These are phyloP conservation scores for Chalciporus sp. DNA, from an alignment of 1,284 basidiomycete genomes.

Conservation along the genomic window DNA sequence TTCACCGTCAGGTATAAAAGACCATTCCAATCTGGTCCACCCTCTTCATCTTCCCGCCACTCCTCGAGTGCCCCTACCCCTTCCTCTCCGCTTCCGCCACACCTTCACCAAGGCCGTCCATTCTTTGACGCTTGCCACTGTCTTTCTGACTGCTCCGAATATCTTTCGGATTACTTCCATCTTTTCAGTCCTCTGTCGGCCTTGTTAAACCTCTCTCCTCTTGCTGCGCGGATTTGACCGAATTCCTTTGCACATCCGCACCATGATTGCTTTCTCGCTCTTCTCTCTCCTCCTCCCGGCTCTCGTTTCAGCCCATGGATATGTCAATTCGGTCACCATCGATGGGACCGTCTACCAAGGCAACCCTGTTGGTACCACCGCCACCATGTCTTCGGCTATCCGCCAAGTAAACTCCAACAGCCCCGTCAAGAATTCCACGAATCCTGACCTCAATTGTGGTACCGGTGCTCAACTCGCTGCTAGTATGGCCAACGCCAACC, in stretches of 20 bases:
- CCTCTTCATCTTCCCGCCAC: background rate
- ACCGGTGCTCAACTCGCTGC: slow-evolving; percentile 38
- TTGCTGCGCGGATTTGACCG: slow-evolving; percentile 26
- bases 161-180: background rate
- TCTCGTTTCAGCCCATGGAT: slow-evolving; percentile 36
- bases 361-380: slow-evolving; percentile 27
- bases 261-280: slow-evolving; percentile 19
- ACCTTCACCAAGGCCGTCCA: background rate
- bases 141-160: background rate
- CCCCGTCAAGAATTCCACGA: slow-evolving; percentile 44
- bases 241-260: background rate
- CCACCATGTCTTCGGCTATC: slow-evolving; percentile 30
- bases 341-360: slow-evolving; percentile 38
- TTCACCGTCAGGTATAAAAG: background rate
- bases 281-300: slow-evolving; percentile 27
- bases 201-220: background rate
- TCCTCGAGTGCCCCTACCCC: background rate
- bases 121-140: background rate
- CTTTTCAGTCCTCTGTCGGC: slow-evolving; percentile 3
- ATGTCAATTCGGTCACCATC: slow-evolving; percentile 30
- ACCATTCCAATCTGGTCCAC: background rate
- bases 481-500: slow-evolving; percentile 39
- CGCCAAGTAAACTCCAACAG: slow-evolving; percentile 36
- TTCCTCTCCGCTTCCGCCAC: background rate
- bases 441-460: slow-evolving; percentile 44